phyloP scores from a whole-genome alignment of 805 yeast species.

The Pichia thaimueangensis region DNA sequence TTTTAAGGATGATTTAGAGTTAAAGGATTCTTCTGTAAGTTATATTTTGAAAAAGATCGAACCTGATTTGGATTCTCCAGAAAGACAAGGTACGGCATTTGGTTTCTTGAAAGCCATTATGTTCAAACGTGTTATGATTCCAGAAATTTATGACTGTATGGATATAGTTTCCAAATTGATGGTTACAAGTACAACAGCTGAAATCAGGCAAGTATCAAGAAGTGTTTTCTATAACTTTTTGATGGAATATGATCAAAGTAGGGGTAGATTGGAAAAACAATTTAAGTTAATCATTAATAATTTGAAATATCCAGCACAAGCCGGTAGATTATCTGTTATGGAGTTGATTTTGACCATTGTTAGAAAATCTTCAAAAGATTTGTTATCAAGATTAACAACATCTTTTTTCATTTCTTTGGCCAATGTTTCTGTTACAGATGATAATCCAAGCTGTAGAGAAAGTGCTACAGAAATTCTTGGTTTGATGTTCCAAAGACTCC shows the following conservation, averaged over 20 bases:
- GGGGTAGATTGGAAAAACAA: conserved; percentile 75
- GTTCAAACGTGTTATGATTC: conserved; percentile 62
- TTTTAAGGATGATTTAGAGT: conserved; percentile 54
- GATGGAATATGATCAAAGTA: conserved; percentile 92
- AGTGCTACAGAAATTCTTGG: conserved; percentile 64
- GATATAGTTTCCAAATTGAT: conserved; percentile 73
- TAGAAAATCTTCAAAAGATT: conserved; percentile 53
- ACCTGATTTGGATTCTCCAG: conserved; percentile 89
- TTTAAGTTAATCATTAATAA: conserved; percentile 76
- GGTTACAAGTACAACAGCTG: conserved; percentile 83
- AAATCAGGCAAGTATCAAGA: conserved; percentile 79
- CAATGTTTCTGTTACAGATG: conserved; percentile 71
- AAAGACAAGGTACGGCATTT: conserved; percentile 81
- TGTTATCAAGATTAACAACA: conserved; percentile 54
- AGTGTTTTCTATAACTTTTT: conserved; percentile 76
- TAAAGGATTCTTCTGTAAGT: conserved; percentile 67
- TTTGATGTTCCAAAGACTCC: conserved; percentile 47
- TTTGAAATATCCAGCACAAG: conserved; percentile 73
- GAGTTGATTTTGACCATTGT: conserved; percentile 73
- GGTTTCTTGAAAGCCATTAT: conserved; percentile 76
- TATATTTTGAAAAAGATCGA: conserved; percentile 64
- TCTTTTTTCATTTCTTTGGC: conserved; percentile 82
- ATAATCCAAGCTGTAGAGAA: conserved; percentile 72
- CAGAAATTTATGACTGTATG: conserved; percentile 88
- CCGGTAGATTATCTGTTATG: conserved; percentile 86